Percentiles rank a stretch among this genome's conserved stretches.
These are phyloP conservation scores for Fusarium sp. DNA, from an alignment of 2,329 filamentous ascomycete species.

Conservation along the genomic window DNA sequence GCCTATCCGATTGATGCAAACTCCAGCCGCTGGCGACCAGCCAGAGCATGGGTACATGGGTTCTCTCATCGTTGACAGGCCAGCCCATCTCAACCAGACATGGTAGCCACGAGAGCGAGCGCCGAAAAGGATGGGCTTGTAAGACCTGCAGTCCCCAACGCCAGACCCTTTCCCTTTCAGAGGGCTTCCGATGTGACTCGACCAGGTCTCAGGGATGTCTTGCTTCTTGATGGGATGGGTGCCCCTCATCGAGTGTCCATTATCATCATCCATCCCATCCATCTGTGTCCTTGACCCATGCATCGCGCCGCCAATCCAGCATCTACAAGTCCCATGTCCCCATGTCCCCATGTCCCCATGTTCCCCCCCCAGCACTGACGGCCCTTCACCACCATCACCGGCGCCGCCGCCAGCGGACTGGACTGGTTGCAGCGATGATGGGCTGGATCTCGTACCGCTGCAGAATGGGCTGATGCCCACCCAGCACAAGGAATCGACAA, in stretches of 20 bases:
- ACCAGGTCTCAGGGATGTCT: neutral
- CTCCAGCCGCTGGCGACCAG: constrained; percentile 28
- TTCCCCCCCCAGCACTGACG: constrained; percentile 11
- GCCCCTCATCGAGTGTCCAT: constrained; percentile 14
- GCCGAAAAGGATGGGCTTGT: constrained; percentile 32
- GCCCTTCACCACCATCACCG: constrained; percentile 17
- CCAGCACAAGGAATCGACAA: constrained; percentile 13
- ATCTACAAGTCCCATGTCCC: neutral
- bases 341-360: too few species aligned
- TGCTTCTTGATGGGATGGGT: constrained; percentile 13
- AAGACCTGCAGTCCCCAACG: constrained; percentile 21
- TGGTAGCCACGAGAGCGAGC: constrained; percentile 44
- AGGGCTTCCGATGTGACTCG: constrained; percentile 19
- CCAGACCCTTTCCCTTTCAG: constrained; percentile 14
- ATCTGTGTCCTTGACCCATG: constrained; percentile 17
- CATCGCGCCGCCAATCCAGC: constrained; percentile 38
- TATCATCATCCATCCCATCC: constrained; percentile 25
- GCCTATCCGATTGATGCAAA: constrained; percentile 29
- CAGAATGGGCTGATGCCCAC: constrained; percentile 36
- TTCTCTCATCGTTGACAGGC: constrained; percentile 37
- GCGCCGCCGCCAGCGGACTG: constrained; percentile 26
- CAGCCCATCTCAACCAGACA: constrained; percentile 33
- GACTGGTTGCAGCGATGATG: constrained; percentile 18
- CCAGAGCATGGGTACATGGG: constrained; percentile 27
- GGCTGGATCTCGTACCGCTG: constrained; percentile 29